Evolutionary conservation across 2,329 filamentous ascomycete genomes (phyloP).

Genomic region (Cladophialophora chaetospira): DNA sequence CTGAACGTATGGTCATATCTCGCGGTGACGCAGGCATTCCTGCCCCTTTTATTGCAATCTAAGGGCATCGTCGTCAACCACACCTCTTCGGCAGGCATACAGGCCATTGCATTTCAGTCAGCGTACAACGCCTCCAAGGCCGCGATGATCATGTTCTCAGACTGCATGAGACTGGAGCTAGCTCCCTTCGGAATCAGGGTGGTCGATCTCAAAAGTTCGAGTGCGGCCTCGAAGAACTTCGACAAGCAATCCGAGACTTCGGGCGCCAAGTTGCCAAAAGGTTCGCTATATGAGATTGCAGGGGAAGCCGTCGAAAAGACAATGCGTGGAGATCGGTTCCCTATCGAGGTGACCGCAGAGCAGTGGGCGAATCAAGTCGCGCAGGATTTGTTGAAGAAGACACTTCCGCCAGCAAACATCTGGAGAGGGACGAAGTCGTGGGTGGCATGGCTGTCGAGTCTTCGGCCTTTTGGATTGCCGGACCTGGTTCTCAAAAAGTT

Average conservation of each 20-base stretch:
- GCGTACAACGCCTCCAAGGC: slow-evolving; percentile 40
- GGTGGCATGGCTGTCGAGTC: background rate
- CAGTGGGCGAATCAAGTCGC: background rate
- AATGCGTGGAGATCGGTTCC: background rate
- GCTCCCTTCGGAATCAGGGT: slow-evolving; percentile 37
- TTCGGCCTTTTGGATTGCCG: background rate
- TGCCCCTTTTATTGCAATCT: slow-evolving; percentile 31
- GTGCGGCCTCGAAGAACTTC: slow-evolving; percentile 18
- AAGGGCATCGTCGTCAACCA: slow-evolving; percentile 41
- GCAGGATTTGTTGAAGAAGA: background rate
- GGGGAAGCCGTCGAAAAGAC: background rate
- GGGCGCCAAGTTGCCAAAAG: background rate
- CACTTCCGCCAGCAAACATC: background rate
- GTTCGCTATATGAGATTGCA: background rate
- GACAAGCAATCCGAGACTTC: background rate
- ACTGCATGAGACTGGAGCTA: slow-evolving; percentile 38
- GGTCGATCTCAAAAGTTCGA: slow-evolving; percentile 33
- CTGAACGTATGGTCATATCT: slow-evolving; percentile 40
- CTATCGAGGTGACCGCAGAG: background rate
- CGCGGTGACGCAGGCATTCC: slow-evolving; percentile 39
- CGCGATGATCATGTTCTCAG: slow-evolving; percentile 34
- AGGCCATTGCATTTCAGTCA: slow-evolving; percentile 37
- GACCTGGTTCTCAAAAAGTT: background rate
- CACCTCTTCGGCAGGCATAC: slow-evolving; percentile 37
- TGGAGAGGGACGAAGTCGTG: background rate